Conservation (phyloP, 768 basidiomycete genomes). For the Scleroderma bovista region DNA sequence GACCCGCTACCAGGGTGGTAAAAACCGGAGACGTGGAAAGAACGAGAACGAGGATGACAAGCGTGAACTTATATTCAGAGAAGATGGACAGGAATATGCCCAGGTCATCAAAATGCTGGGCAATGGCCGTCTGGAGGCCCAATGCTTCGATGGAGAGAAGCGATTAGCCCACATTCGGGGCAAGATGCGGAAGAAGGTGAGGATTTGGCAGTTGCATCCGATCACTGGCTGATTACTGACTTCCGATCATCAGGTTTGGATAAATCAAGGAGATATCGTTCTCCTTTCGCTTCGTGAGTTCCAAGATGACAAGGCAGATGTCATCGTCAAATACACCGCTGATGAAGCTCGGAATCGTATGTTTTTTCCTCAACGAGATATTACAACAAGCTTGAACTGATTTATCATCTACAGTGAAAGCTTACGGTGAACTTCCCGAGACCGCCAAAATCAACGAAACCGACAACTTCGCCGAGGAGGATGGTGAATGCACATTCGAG, state of each 20-base stretch:
- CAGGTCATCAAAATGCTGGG: slow-evolving; percentile 99
- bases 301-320: slow-evolving; percentile 99
- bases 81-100: slow-evolving; percentile 98
- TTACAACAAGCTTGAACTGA: slow-evolving; percentile 6
- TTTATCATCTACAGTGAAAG: slow-evolving; percentile 61
- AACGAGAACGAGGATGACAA: slow-evolving; percentile 99
- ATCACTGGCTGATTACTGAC: slow-evolving; percentile 1
- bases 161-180: slow-evolving; percentile 96
- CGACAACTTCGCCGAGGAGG: slow-evolving; percentile 87
- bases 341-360: slow-evolving; percentile 83
- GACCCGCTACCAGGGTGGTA: slow-evolving; percentile 69
- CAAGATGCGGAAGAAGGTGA: slow-evolving; percentile 98
- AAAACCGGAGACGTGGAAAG: slow-evolving; percentile 99
- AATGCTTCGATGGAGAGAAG: slow-evolving; percentile 98
- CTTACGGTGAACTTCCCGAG: slow-evolving; percentile 95
- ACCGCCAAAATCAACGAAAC: slow-evolving; percentile 98
- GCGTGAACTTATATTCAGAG: slow-evolving; percentile 96
- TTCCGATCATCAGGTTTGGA: slow-evolving; percentile 75
- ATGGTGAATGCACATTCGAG: slow-evolving; percentile 85
- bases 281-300: slow-evolving; percentile 94
- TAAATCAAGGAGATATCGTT: slow-evolving; percentile 97
- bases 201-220: slow-evolving; percentile 14
- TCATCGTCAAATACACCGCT: slow-evolving; percentile 97
- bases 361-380: slow-evolving; percentile 20
- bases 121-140: slow-evolving; percentile 92